phyloP scores from a whole-genome alignment of 1,284 basidiomycete genomes.

The Stygiomarasmius scandens region DNA sequence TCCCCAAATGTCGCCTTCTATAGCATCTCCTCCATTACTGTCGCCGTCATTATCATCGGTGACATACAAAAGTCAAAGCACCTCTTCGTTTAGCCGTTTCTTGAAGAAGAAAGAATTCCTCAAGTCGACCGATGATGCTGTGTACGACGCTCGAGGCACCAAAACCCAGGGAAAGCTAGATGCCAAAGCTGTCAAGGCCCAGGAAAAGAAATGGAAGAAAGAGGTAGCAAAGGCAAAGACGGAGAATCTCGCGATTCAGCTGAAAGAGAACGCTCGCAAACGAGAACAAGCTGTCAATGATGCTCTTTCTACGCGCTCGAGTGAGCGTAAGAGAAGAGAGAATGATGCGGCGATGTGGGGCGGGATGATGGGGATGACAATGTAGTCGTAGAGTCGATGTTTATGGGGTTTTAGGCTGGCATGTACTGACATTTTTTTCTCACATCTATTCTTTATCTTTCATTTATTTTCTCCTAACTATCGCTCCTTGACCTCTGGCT shows the following conservation, averaged over 20 bases:
- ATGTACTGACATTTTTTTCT: too few relatives aligned
- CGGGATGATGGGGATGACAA: too few relatives aligned
- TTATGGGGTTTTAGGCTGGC: too few relatives aligned
- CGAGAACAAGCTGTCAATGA: constrained; percentile 31
- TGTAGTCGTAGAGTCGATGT: too few relatives aligned
- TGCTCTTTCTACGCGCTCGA: constrained; percentile 30
- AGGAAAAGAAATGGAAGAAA: constrained; percentile 50
- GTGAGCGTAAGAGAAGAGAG: constrained; percentile 17
- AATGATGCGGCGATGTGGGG: too few relatives aligned
- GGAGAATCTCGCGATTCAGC: constrained; percentile 45
- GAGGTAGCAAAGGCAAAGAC: constrained; percentile 42
- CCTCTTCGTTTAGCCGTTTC: not conserved
- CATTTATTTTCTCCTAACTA: too few relatives aligned
- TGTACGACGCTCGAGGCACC: not conserved
- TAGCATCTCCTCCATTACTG: too few relatives aligned
- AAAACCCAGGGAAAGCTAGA: constrained; percentile 22
- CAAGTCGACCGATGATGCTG: not conserved
- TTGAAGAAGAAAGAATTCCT: not conserved
- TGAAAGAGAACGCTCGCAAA: constrained; percentile 34
- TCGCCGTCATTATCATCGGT: too few relatives aligned
- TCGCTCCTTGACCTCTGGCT: too few relatives aligned
- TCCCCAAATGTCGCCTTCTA: too few relatives aligned
- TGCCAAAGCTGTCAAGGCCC: constrained; percentile 39
- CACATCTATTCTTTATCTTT: too few relatives aligned
- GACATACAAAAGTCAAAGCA: too few relatives aligned